Evolutionary conservation across 257 asterid species (phyloP).

Genomic region (Cruciata laevipes): DNA sequence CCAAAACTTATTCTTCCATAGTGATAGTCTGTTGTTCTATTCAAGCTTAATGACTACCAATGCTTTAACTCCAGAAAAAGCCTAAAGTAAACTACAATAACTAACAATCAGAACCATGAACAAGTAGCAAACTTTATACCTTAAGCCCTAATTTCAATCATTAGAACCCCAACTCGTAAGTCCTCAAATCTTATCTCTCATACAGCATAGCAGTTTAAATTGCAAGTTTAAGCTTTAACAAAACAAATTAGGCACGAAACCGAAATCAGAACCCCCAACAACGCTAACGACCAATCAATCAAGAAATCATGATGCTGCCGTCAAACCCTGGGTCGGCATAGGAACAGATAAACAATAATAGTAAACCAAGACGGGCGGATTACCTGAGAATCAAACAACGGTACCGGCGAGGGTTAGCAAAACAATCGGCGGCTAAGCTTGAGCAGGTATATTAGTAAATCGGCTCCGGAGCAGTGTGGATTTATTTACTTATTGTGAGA

Average conservation of each 20-base stretch:
- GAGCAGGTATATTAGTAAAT: background rate
- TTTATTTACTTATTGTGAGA: background rate
- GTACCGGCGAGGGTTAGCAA: background rate
- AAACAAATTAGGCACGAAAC: background rate
- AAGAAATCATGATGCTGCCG: background rate
- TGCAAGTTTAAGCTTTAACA: background rate
- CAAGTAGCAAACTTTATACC: background rate
- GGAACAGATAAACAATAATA: background rate
- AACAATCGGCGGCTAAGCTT: background rate
- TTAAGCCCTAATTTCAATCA: background rate
- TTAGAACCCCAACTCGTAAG: background rate
- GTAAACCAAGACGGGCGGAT: background rate
- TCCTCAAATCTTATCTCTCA: background rate
- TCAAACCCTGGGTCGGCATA: background rate
- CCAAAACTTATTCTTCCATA: too few species aligned
- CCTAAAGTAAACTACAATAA: too few species aligned
- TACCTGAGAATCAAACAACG: background rate
- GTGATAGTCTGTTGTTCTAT: too few species aligned
- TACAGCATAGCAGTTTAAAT: background rate
- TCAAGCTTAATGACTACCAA: too few species aligned
- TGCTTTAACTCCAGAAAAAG: background rate
- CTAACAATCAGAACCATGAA: background rate
- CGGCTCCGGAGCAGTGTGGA: background rate
- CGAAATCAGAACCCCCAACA: background rate
- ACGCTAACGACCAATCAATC: too few species aligned